Base-by-base conservation (phyloP, 2,329 filamentous ascomycete species). In the Colletotrichum endophyticum region DNA sequence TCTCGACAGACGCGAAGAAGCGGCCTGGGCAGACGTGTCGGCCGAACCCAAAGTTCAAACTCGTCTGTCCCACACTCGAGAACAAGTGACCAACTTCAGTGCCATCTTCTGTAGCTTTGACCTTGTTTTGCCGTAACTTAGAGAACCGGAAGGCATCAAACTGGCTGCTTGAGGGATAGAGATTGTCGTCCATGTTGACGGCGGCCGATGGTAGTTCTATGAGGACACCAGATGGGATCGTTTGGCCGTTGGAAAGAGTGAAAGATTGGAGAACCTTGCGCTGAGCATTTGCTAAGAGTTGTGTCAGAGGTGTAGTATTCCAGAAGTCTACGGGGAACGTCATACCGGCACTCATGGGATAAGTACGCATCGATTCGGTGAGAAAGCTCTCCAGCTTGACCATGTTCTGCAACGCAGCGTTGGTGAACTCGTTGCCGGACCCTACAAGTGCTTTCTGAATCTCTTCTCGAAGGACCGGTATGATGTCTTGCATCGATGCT, bases 171-270 rank as follows among this genome's bases (percentile, higher is more conserved):
- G 85, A 75, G 0, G 82, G 79, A 76, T 84, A 85, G 19, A 70
- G 44, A 1, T 83, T 82, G 11, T 83, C 79, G 79, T 89, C 88
- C 5, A 79, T 79, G 67, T 81, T 82, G 74, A 86, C 78, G 34
- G 83, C 84, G 13, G 83, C 81, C 12, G 83, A 76, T 0, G 88
- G 84, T 0, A 87, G 81, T 73, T 89, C 84, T 22, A 89, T 83
- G 22, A 84, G 82, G 6, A 85, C 84, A 30, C 87, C 87, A 2
- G 84, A 81, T 1, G 88, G 87, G 13, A 89, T 84, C 27, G 86
- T 84, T 63, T 91, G 88, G 28, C 90, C 91, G 79, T 90, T 89
- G 53, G 89, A 90, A 3, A 91, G 87, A 6, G 86, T 86, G 78
- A 92, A 86, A 6, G 87, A 84, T 78, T 87, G 85, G 36, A 89